Conservation (phyloP, 2,329 filamentous ascomycete genomes). For the Scorias spongiosa region DNA sequence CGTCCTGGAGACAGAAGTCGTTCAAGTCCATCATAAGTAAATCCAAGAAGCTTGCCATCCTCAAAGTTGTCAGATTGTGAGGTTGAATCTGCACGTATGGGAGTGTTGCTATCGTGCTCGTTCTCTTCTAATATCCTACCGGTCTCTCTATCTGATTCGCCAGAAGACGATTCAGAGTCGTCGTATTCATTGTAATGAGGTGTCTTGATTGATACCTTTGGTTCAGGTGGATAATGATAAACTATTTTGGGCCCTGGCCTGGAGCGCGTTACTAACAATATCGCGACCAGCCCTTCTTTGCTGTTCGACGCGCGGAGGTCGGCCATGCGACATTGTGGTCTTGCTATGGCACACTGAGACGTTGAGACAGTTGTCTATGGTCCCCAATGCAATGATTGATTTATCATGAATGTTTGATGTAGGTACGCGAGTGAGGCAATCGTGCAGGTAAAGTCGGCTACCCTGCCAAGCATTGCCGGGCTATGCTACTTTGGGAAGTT, state of each 20-base stretch:
- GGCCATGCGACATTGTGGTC: neutral
- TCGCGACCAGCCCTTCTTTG: slow-evolving; percentile 38
- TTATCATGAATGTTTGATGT: too few species aligned
- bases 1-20: slow-evolving; percentile 59
- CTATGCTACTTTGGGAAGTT: too few species aligned
- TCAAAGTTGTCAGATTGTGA: neutral
- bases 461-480: neutral
- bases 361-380: too few species aligned
- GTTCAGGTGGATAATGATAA: slow-evolving; percentile 59
- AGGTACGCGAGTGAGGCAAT: too few species aligned
- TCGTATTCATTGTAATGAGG: slow-evolving; percentile 1
- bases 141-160: neutral
- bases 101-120: neutral
- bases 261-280: slow-evolving; percentile 60
- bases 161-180: slow-evolving; percentile 1
- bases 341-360: too few species aligned
- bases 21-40: slow-evolving; percentile 50
- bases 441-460: neutral
- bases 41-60: slow-evolving; percentile 3
- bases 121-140: neutral
- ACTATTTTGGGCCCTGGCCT: slow-evolving; percentile 68
- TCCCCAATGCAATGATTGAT: too few species aligned
- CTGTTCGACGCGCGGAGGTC: neutral
- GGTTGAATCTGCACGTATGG: neutral
- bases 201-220: neutral